These are phyloP conservation scores for Serendipita sp. DNA, from an alignment of 1,284 basidiomycete genomes.

Conservation along the genomic window DNA sequence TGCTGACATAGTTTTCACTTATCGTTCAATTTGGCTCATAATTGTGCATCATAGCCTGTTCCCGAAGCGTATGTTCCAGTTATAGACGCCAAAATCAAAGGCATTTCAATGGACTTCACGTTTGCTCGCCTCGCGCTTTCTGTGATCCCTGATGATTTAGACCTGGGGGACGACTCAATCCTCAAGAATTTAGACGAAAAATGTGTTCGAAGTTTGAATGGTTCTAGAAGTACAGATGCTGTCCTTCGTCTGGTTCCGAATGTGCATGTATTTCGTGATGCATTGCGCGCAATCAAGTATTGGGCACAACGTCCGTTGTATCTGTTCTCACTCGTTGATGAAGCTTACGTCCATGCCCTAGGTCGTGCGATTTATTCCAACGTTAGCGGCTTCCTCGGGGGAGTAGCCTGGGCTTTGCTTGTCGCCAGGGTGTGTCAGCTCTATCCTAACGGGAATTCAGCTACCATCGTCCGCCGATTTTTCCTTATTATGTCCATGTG, in stretches of 20 bases:
- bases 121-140: slow-evolving; percentile 79
- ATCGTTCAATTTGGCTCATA: slow-evolving; percentile 8
- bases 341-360: slow-evolving; percentile 20
- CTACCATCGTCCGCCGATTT: slow-evolving; percentile 91
- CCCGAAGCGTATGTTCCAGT: slow-evolving; percentile 94
- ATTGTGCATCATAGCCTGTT: slow-evolving; percentile 51
- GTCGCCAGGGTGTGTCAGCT: slow-evolving; percentile 98
- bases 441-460: slow-evolving; percentile 89
- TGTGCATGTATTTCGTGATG: slow-evolving; percentile 86
- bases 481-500: slow-evolving; percentile 97
- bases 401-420: slow-evolving; percentile 97
- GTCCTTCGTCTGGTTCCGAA: slow-evolving; percentile 93
- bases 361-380: slow-evolving; percentile 96
- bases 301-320: slow-evolving; percentile 83
- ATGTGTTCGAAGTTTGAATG: slow-evolving; percentile 88
- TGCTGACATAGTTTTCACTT: slow-evolving; percentile 7
- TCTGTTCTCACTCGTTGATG: slow-evolving; percentile 1
- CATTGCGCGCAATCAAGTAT: slow-evolving; percentile 89
- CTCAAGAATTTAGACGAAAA: slow-evolving; percentile 88
- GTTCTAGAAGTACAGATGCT: slow-evolving; percentile 94
- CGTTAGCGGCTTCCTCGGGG: slow-evolving; percentile 93
- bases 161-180: slow-evolving; percentile 82
- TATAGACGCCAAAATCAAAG: slow-evolving; percentile 82
- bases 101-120: slow-evolving; percentile 87
- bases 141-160: slow-evolving; percentile 81